Base-by-base conservation (phyloP, 306 rosid species). In the barrel medic (Medicago truncatula) region DNA sequence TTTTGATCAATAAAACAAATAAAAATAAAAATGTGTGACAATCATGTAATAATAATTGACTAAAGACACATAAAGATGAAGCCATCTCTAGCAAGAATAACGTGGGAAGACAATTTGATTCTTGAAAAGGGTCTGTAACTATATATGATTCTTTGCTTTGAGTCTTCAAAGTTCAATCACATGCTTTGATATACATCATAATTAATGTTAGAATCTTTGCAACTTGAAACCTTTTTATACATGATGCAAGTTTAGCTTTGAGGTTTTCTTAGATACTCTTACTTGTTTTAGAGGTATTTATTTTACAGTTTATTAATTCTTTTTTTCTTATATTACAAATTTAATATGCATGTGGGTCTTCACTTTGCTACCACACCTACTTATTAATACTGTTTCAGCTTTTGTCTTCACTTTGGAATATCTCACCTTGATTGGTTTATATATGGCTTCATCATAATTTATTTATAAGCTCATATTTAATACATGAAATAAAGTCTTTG, bases 141-240 rank as follows among this genome's bases (percentile, higher is more conserved):
- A 0, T 54, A 1, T 9, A 76, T 63, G 14, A 63, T 93, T 85
- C 95, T 85, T 93, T 90, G 65, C 97, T 87, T 81, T 89, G 86
- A 63, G 34, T 40, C 73, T 72, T 62, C 31, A 28, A 28, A 38
- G 64, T 28, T 28, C 31, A 28, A 52, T 62, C 77, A 72, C 77
- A 73, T 81, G 79, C 58, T 43, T 9, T 67, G 13, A 46, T 59
- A 59, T 75, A 36, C 40, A 13, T 71, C 40, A 13, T 71, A 16
- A 17, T 18, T 25, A 58, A 72, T 38, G 41, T 70, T 80, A 56
- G 12, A 25, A 69, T 61, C 66, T 16, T 52, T 79, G 39, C 38
- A 69, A 71, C 46, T 40, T 72, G 40, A 21, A 67, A 70, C 62
- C 73, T 50, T 74, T 74, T 78, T 78, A 56, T 44, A 53, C 43